Evolutionary conservation across 176 grass and related monocot species (phyloP).

Genomic region (Guadua angustifolia): DNA sequence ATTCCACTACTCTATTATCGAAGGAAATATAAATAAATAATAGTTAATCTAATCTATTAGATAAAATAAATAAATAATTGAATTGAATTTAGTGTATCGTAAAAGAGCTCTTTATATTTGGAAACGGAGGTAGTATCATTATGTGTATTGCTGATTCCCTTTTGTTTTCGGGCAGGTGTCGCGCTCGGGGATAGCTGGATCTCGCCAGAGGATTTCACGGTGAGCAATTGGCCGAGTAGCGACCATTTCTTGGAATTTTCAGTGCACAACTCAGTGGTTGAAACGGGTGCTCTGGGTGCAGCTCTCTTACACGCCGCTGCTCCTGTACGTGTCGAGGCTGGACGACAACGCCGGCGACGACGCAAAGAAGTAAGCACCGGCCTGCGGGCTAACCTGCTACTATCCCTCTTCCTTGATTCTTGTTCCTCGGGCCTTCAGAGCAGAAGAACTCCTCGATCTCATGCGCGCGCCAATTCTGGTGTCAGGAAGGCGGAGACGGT

Average conservation of each 20-base stretch:
- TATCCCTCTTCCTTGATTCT: background rate
- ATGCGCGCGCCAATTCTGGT: background rate
- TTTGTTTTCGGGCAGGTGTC: conserved; percentile 41
- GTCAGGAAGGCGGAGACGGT: conserved; percentile 56
- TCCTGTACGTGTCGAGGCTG: conserved; percentile 69
- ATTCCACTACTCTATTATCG: too few relatives aligned
- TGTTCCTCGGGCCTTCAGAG: background rate
- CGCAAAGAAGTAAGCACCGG: conserved; percentile 49
- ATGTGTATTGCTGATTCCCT: background rate
- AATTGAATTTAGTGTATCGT: too few relatives aligned
- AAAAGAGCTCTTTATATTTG: too few relatives aligned
- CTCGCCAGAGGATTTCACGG: conserved; percentile 73
- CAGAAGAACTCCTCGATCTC: background rate
- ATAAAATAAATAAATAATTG: too few relatives aligned
- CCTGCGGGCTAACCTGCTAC: background rate
- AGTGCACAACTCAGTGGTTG: background rate
- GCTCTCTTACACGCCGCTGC: conserved; percentile 66
- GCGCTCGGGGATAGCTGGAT: conserved; percentile 82
- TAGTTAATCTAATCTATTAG: too few relatives aligned
- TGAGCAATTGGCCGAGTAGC: conserved; percentile 20
- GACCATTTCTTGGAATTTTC: background rate
- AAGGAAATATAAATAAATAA: too few relatives aligned
- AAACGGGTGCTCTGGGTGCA: conserved; percentile 35
- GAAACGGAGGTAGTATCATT: background rate
- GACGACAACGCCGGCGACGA: conserved; percentile 55